Evolutionary conservation across 2,329 filamentous ascomycete genomes (phyloP).

Genomic region (Fusarium mundagurra): DNA sequence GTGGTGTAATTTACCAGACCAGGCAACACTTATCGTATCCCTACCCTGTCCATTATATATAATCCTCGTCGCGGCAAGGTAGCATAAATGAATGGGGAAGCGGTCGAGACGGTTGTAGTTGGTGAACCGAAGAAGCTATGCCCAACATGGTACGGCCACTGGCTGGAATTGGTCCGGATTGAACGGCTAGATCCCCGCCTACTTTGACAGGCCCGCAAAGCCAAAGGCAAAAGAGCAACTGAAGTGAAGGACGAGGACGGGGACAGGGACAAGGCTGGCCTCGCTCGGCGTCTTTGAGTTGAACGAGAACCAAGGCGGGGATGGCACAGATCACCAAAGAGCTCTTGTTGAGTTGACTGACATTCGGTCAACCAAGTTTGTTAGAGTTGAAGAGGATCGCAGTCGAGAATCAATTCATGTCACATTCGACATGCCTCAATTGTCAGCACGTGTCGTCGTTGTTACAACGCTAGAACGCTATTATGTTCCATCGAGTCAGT

Average conservation of each 20-base stretch:
- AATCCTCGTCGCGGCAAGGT: constrained; percentile 30
- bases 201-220: constrained; percentile 28
- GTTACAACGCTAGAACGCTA: not conserved
- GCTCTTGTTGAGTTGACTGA: not conserved
- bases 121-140: constrained; percentile 29
- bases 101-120: constrained; percentile 28
- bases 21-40: constrained; percentile 10
- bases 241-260: not conserved
- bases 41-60: not conserved
- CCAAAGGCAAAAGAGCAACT: not conserved
- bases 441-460: not conserved
- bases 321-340: constrained; percentile 8
- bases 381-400: not conserved
- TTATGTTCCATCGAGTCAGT: not conserved
- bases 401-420: not conserved
- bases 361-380: not conserved
- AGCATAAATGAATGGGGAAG: constrained; percentile 22
- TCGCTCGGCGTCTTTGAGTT: not conserved
- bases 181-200: constrained; percentile 39
- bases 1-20: not conserved
- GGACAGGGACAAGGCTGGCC: not conserved
- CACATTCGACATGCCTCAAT: not conserved
- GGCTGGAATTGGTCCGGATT: constrained; percentile 22
- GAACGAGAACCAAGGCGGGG: constrained; percentile 2
- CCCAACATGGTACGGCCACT: constrained; percentile 30